These are phyloP conservation scores for Cucumis hystrix DNA, from an alignment of 306 rosid species.

Conservation along the genomic window DNA sequence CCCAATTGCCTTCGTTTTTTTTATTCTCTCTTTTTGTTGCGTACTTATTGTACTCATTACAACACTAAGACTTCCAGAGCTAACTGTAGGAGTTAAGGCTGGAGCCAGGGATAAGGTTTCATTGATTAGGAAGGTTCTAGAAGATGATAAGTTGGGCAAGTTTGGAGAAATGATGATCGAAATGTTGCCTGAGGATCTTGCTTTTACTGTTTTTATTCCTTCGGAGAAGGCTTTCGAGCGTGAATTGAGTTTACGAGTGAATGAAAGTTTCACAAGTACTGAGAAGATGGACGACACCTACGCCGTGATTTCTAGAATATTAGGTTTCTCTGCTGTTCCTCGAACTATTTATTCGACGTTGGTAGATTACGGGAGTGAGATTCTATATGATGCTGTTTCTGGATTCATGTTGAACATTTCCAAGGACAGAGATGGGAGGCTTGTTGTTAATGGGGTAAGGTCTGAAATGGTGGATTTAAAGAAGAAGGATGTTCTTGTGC, in stretches of 20 bases:
- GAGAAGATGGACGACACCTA: conserved; percentile 55
- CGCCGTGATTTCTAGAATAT: conserved; percentile 46
- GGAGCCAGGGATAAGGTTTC: conserved; percentile 17
- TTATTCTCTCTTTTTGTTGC: conserved; percentile 33
- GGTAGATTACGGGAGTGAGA: conserved; percentile 27
- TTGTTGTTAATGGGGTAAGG: conserved; percentile 55
- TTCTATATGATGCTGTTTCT: conserved; percentile 55
- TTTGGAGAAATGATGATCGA: conserved; percentile 72
- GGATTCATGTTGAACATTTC: conserved; percentile 51
- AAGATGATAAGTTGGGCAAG: conserved; percentile 18
- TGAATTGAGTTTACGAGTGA: conserved; percentile 32
- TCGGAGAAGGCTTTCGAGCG: conserved; percentile 67
- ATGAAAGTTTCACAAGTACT: conserved; percentile 21
- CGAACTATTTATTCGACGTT: conserved; percentile 28
- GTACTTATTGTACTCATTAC: conserved; percentile 26
- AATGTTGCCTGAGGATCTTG: conserved; percentile 75
- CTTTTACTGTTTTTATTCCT: conserved; percentile 70
- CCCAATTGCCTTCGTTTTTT: conserved; percentile 30
- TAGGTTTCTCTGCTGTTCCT: conserved; percentile 73
- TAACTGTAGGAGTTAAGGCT: conserved; percentile 9
- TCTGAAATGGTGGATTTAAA: conserved; percentile 45
- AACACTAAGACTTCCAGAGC: conserved; percentile 49
- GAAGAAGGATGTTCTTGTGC: conserved; percentile 39
- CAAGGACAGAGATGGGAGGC: conserved; percentile 45
- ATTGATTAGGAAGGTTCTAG: conserved; percentile 17